A percentile compares a stretch with the other conserved stretches of the same genome.
Conservation (phyloP, 1,284 basidiomycete species). For the Sporisorium reilianum region DNA sequence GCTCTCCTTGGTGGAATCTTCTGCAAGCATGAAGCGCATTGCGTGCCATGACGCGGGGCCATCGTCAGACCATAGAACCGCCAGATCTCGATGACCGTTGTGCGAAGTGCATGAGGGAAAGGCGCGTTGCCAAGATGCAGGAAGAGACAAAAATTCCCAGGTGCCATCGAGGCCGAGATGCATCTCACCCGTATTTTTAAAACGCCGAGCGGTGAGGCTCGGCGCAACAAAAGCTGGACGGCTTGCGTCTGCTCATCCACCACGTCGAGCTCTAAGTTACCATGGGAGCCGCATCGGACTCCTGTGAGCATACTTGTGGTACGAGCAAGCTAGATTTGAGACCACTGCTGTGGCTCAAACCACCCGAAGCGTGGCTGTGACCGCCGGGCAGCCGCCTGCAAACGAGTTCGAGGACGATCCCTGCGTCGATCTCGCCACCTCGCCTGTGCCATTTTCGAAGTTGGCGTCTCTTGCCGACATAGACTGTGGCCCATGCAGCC, state of each 20-base stretch:
- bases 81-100: background rate
- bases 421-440: background rate
- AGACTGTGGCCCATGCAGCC: background rate
- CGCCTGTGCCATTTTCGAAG: background rate
- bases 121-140: background rate
- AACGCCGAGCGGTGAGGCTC: background rate
- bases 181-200: background rate
- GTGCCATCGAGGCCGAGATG: background rate
- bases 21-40: no score
- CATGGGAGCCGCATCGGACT: background rate
- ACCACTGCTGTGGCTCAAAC: background rate
- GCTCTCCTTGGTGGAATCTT: background rate
- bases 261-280: no score
- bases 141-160: conserved; percentile 3
- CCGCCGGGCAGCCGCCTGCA: background rate
- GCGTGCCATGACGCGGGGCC: background rate
- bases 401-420: background rate
- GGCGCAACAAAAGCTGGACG: background rate
- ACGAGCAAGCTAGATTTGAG: no score
- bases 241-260: background rate
- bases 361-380: background rate
- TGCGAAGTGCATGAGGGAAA: background rate
- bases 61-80: background rate
- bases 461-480: no score
- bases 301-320: background rate